These are phyloP conservation scores for Xylariaceae sp. DNA, from an alignment of 2,329 filamentous ascomycete genomes.

Conservation along the genomic window DNA sequence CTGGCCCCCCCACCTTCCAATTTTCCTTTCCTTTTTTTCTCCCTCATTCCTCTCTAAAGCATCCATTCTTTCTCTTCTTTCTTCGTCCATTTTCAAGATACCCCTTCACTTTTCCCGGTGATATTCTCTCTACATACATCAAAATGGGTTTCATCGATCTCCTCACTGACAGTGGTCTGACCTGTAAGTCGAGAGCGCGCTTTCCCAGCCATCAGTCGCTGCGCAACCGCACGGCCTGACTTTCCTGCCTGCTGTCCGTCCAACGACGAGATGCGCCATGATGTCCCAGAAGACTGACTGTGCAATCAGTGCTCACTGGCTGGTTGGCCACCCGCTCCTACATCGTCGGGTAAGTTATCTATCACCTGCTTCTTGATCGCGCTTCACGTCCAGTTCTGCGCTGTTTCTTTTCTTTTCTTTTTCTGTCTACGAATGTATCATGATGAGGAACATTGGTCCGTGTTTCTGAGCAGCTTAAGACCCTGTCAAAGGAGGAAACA, in stretches of 20 bases:
- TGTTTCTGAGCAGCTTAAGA: constrained; percentile 78
- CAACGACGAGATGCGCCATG: constrained; percentile 6
- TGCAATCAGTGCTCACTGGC: constrained; percentile 46
- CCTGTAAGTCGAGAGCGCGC: constrained; percentile 37
- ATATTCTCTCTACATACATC: constrained; percentile 21
- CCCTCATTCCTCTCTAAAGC: constrained; percentile 20
- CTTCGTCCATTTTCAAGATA: constrained; percentile 28
- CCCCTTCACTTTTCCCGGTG: constrained; percentile 22
- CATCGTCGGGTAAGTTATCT: constrained; percentile 60
- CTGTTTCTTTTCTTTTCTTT: constrained; percentile 21
- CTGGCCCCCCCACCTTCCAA: constrained; percentile 29
- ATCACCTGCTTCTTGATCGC: constrained; percentile 1
- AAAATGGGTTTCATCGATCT: constrained; percentile 59
- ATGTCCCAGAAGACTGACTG: constrained; percentile 11
- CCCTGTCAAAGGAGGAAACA: constrained; percentile 52
- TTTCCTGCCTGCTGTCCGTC: constrained; percentile 3
- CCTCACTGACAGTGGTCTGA: constrained; percentile 50
- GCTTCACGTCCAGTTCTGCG: background rate
- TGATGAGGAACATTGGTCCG: constrained; percentile 76
- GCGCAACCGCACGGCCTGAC: constrained; percentile 1
- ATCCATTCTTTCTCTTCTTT: constrained; percentile 23
- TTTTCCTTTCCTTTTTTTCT: constrained; percentile 21
- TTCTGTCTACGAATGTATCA: constrained; percentile 25
- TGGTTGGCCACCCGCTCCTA: constrained; percentile 64
- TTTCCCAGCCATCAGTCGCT: constrained; percentile 3